Conservation (phyloP, 768 basidiomycete genomes). For the Mycena kentingensis region DNA sequence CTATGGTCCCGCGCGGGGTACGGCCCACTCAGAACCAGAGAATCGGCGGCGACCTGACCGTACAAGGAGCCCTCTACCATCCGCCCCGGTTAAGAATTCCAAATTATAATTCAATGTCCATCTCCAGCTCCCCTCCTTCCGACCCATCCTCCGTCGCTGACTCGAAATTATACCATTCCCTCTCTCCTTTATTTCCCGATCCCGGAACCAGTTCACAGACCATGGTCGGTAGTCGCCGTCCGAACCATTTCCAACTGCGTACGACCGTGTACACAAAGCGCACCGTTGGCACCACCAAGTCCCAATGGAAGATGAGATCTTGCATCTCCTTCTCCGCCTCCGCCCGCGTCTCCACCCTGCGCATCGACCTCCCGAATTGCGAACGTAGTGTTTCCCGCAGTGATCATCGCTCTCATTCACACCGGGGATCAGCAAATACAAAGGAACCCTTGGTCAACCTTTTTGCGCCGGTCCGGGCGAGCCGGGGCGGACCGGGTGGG, state of each 20-base stretch:
- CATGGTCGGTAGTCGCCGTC: background rate
- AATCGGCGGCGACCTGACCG: conserved; percentile 2
- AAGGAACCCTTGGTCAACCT: no score
- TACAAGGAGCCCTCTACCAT: conserved; percentile 4
- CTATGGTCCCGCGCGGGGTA: conserved; percentile 2
- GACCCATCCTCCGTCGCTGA: conserved; percentile 1
- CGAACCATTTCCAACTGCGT: background rate
- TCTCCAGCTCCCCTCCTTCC: background rate
- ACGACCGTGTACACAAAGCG: background rate
- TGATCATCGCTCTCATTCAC: no score
- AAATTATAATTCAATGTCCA: background rate
- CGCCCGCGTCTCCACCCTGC: background rate
- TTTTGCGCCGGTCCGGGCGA: no score
- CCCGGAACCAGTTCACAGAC: background rate
- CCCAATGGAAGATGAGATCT: background rate
- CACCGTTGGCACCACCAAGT: background rate
- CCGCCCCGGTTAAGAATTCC: background rate
- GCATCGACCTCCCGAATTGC: no score
- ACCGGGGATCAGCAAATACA: no score
- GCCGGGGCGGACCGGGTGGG: no score
- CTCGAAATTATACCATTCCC: background rate
- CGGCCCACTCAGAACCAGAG: background rate
- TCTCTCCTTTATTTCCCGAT: background rate
- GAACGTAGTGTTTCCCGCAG: no score
- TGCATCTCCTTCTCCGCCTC: background rate